A percentile compares a stretch with the other conserved stretches of the same genome.
These are phyloP conservation scores for Rhizoctonia solani DNA, from an alignment of 1,284 basidiomycete species.

Conservation along the genomic window DNA sequence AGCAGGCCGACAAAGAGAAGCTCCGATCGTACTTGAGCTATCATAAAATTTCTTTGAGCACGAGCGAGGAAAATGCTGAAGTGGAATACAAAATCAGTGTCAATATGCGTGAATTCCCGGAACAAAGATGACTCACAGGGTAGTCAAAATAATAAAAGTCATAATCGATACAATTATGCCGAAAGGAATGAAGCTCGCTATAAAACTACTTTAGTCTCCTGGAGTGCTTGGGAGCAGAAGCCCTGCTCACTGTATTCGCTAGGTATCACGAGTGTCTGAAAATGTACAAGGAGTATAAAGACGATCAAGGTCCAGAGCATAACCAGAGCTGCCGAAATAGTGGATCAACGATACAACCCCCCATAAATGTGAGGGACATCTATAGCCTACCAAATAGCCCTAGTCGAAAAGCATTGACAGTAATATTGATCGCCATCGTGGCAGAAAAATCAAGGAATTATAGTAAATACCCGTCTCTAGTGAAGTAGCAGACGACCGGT, in stretches of 20 bases:
- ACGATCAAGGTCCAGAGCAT: slow-evolving; percentile 39
- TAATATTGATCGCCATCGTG: slow-evolving; percentile 27
- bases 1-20: slow-evolving; percentile 67
- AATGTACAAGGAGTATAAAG: slow-evolving; percentile 36
- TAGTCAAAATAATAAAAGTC: slow-evolving; percentile 65
- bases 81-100: background rate
- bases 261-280: slow-evolving; percentile 34
- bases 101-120: background rate
- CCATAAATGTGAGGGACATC: background rate
- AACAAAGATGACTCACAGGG: slow-evolving; percentile 56
- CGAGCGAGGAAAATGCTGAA: slow-evolving; percentile 34
- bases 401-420: slow-evolving; percentile 31
- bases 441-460: slow-evolving; percentile 21
- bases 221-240: background rate
- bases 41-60: slow-evolving; percentile 18
- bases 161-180: slow-evolving; percentile 74
- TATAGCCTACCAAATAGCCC: slow-evolving; percentile 8
- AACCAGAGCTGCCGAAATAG: slow-evolving; percentile 27
- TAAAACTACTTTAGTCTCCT: slow-evolving; percentile 12
- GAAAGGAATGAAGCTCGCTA: slow-evolving; percentile 82
- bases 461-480: slow-evolving; percentile 4
- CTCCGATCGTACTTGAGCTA: slow-evolving; percentile 66
- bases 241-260: slow-evolving; percentile 27
- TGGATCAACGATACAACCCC: background rate
- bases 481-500: slow-evolving; percentile 12